A percentile compares a stretch with the other conserved stretches of the same genome.
phyloP scores from a whole-genome alignment of 139 green algal genomes.

The Tetraselmis chui region DNA sequence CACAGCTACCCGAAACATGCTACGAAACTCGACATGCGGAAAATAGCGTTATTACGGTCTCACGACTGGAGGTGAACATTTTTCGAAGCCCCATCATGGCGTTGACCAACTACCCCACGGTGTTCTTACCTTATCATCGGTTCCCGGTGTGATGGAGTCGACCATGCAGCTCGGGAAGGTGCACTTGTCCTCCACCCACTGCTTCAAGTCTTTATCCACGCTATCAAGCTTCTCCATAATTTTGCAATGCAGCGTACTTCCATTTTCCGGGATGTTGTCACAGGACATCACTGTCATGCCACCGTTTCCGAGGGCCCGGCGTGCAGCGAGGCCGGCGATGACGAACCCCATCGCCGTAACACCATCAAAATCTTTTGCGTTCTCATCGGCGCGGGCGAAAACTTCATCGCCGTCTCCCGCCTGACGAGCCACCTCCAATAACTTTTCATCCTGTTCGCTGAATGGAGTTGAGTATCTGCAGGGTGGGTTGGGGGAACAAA shows the following conservation, averaged over 20 bases:
- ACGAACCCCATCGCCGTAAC: background rate
- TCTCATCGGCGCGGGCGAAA: background rate
- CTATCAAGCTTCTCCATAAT: background rate
- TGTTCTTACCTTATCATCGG: background rate
- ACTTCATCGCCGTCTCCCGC: background rate
- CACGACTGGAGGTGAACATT: too few species aligned
- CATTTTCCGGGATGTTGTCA: background rate
- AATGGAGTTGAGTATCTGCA: background rate
- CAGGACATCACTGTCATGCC: background rate
- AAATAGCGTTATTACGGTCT: too few species aligned
- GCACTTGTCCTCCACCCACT: background rate
- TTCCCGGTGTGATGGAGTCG: background rate
- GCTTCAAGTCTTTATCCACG: background rate
- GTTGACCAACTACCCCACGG: too few species aligned
- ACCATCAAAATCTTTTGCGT: background rate
- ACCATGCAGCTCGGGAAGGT: background rate
- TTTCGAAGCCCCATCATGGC: too few species aligned
- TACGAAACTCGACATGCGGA: too few species aligned
- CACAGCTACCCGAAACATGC: too few species aligned
- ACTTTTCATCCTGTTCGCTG: background rate
- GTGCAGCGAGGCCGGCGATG: background rate
- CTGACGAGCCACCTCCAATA: background rate
- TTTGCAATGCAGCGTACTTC: background rate
- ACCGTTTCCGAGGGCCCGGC: background rate
- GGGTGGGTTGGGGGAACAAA: too few species aligned